Percentiles rank a stretch among this genome's conserved stretches.
These are phyloP conservation scores for Leucoagaricus sp. DNA, from an alignment of 1,284 basidiomycete genomes.

Conservation along the genomic window DNA sequence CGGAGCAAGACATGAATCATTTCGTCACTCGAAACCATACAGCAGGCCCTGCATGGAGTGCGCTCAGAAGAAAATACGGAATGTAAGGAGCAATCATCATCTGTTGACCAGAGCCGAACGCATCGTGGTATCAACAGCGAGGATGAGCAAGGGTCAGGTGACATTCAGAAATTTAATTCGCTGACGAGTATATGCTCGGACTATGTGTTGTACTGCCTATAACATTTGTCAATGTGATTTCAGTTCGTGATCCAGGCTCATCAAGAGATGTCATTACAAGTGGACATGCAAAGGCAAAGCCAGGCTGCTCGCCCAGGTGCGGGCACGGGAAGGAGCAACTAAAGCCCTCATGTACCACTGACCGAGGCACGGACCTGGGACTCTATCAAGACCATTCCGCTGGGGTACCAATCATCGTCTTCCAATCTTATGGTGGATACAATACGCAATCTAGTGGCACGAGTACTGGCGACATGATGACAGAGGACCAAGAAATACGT, in stretches of 20 bases:
- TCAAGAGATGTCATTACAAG: constrained; percentile 2
- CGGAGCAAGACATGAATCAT: constrained; percentile 76
- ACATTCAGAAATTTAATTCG: constrained; percentile 2
- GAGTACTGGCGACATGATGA: too few relatives aligned
- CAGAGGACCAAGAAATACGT: too few relatives aligned
- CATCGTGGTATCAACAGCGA: background rate
- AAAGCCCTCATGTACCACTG: too few relatives aligned
- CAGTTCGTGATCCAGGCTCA: constrained; percentile 6
- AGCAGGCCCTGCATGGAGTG: constrained; percentile 65
- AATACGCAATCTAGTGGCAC: too few relatives aligned
- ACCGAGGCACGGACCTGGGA: too few relatives aligned
- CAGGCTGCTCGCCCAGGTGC: too few relatives aligned
- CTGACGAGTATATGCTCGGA: constrained; percentile 6
- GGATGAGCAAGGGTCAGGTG: constrained; percentile 3
- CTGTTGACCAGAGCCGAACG: background rate
- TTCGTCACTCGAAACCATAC: constrained; percentile 58
- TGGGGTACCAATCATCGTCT: too few relatives aligned
- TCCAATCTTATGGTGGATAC: too few relatives aligned
- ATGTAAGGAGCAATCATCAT: constrained; percentile 32
- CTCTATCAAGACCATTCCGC: too few relatives aligned
- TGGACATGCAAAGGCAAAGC: too few relatives aligned
- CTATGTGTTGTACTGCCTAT: constrained; percentile 13
- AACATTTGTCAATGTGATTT: constrained; percentile 8
- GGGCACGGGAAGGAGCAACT: too few relatives aligned
- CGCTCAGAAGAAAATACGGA: constrained; percentile 71